Evolutionary conservation across 2,329 filamentous ascomycete species (phyloP).

Genomic region (Xylariaceae sp.): DNA sequence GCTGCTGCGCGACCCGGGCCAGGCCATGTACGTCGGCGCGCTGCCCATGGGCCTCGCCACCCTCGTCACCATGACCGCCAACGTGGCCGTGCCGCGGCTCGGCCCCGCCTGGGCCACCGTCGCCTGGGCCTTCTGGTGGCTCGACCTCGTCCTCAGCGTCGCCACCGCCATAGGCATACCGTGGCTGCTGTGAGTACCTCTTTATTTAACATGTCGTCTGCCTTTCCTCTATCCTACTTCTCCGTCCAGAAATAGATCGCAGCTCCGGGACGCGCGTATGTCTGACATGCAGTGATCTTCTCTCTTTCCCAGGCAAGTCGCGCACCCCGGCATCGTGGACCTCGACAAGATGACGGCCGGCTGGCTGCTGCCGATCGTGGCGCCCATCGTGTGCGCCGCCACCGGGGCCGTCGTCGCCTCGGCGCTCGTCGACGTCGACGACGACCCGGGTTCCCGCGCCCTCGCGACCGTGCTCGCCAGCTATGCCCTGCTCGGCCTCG

Average conservation of each 20-base stretch:
- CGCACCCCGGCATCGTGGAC: conserved; percentile 28
- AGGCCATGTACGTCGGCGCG: conserved; percentile 62
- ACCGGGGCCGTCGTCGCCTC: conserved; percentile 45
- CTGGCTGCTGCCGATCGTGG: conserved; percentile 50
- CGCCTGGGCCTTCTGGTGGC: conserved; percentile 52
- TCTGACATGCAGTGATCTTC: no score
- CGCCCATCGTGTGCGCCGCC: conserved; percentile 55
- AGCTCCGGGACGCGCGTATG: no score
- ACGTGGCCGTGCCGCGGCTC: conserved; percentile 51
- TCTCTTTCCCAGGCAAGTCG: conserved; percentile 9
- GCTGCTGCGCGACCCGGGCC: conserved; percentile 59
- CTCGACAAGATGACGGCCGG: conserved; percentile 52
- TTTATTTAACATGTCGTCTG: no score
- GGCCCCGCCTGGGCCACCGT: conserved; percentile 48
- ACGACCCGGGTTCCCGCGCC: no score
- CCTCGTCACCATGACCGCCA: conserved; percentile 56
- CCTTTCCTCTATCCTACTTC: no score
- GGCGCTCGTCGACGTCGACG: conserved; percentile 33
- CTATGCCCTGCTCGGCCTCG: conserved; percentile 45
- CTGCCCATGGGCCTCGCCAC: conserved; percentile 64
- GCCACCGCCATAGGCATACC: conserved; percentile 31
- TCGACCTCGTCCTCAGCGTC: conserved; percentile 46
- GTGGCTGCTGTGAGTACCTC: conserved; percentile 38
- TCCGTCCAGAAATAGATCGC: no score
- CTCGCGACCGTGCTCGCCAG: conserved; percentile 43